Evolutionary conservation across 148 eudicot species (phyloP), one percentile per base, ranked within the genome.

Genomic region (Dianthus caryophyllus): DNA sequence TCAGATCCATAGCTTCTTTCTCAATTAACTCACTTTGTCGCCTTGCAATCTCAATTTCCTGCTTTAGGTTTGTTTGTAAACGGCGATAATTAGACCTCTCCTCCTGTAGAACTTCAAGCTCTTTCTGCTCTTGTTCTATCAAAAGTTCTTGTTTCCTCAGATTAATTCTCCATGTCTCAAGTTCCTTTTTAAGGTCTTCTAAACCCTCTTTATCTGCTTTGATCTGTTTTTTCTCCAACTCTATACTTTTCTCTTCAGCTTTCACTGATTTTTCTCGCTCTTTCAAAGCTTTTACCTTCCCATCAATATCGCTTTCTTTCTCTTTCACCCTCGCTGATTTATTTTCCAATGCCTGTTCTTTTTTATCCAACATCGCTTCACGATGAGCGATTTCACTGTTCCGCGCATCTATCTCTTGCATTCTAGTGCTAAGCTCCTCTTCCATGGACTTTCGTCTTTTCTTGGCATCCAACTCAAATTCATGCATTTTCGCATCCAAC

Each of bases 281-380:
- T 71, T 83, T 86, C 65, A 79, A 57, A 57, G 68, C 71, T 76
- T 86, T 88, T 65, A 75, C 67, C 71, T 80, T 82, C 53, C 47
- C 33, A 30, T 90, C 99, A 75, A 78, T 59, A 47, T 90, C 86
- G 77, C 75, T 82, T 68, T 87, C 97, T 76, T 80, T 92, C 73
- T 85, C 97, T 71, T 87, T 89, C 43, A 87, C 60, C 69, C 96
- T 87, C 65, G 82, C 90, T 7, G 88, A 76, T 76, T 84, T 88
- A 73, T 79, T 84, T 65, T 85, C 84, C 73, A 87, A 67, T 17
- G 84, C 84, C 62, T 77, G 74, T 72, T 84, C 96, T 72, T 58
- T 76, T 69, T 88, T 90, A 62, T 77, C 74, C 56, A 94, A 71
- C 73, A 84, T 90, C 59, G 72, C 81, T 77, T 84, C 90, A 68